Base-by-base conservation (phyloP, 2,329 filamentous ascomycete genomes). In the Teratosphaeria gauchensis region DNA sequence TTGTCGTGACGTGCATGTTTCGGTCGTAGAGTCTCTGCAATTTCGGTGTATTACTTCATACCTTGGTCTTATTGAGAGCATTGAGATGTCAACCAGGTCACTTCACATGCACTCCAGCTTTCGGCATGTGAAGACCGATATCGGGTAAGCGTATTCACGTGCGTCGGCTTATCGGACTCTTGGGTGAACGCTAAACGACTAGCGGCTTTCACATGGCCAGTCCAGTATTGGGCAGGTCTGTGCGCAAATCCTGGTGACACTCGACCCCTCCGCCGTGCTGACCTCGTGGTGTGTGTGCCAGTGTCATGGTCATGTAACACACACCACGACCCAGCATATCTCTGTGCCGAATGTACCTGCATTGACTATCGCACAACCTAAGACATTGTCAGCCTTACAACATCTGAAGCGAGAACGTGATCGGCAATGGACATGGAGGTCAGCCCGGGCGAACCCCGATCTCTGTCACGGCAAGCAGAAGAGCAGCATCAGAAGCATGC, bases 311-410 rank as follows among this genome's bases (percentile, higher is more conserved):
- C 33, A 35, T 35, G 33, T 35, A 6, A 7, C 33, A 9, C 33
- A 35, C 33, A 35, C 33, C 2, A 35, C 33, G 24, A 2, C 24
- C 24, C 24, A 28, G 24, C 24, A 28, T 28, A 35, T 35, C 33
- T 35, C 14, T 14, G 2, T 35, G 33, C 42, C 42, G 42, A 3
- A 19, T 46, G 42, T 19, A 46, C 42, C 42, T 46, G 42, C 38
- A 19, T 46, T 6, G 38, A 46, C 8, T 16, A 46, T 6, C 16
- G 16, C 38, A 19, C 38, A 16, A 16, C n/a, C 38, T 16, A 16
- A 46, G 38, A 46, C 38, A 16, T 46, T 19, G 14, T 35, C 33
- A 35, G 33, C 33, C 38, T 46, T 65, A 72, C 57, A 4, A 55
- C 59, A 46, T 55, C 55, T 56, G 24, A 16, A 54, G 63, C 59